These are phyloP conservation scores for Cladobotryum mycophilum DNA, from an alignment of 2,329 filamentous ascomycete genomes.

Conservation along the genomic window DNA sequence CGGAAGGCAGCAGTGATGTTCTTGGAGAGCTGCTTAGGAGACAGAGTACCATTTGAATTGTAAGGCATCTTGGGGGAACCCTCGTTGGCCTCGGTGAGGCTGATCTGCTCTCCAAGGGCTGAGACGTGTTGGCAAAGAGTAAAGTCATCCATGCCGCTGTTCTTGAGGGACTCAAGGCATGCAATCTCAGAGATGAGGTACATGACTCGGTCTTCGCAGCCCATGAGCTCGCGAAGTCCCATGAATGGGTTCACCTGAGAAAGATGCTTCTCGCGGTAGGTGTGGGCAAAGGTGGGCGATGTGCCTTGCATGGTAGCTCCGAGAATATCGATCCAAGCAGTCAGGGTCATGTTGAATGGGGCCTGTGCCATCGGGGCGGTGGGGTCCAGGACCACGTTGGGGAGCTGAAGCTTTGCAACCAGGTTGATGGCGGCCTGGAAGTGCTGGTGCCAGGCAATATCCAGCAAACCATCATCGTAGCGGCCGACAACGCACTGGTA, in stretches of 20 bases:
- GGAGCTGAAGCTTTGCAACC: slow-evolving; percentile 77
- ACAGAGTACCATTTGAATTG: slow-evolving; percentile 66
- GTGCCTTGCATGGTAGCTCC: slow-evolving; percentile 86
- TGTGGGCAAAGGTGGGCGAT: slow-evolving; percentile 83
- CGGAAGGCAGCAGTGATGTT: slow-evolving; percentile 92
- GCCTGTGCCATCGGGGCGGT: slow-evolving; percentile 50
- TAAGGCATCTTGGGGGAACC: slow-evolving; percentile 53
- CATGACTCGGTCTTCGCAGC: slow-evolving; percentile 95
- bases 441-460: slow-evolving; percentile 96
- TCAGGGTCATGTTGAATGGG: slow-evolving; percentile 92
- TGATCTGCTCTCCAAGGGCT: slow-evolving; percentile 80
- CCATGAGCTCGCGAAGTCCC: slow-evolving; percentile 89
- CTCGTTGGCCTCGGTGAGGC: slow-evolving; percentile 65
- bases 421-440: slow-evolving; percentile 86
- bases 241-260: slow-evolving; percentile 54
- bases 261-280: slow-evolving; percentile 92
- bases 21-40: slow-evolving; percentile 73
- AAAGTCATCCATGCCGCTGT: slow-evolving; percentile 75
- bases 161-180: slow-evolving; percentile 85
- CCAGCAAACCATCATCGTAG: slow-evolving; percentile 74
- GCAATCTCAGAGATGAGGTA: slow-evolving; percentile 97
- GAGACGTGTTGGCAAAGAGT: slow-evolving; percentile 84
- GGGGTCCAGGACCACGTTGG: slow-evolving; percentile 56
- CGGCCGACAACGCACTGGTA: slow-evolving; percentile 90
- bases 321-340: slow-evolving; percentile 94